Conservation (phyloP, 257 asterid species). For the Agastache rugosa region DNA sequence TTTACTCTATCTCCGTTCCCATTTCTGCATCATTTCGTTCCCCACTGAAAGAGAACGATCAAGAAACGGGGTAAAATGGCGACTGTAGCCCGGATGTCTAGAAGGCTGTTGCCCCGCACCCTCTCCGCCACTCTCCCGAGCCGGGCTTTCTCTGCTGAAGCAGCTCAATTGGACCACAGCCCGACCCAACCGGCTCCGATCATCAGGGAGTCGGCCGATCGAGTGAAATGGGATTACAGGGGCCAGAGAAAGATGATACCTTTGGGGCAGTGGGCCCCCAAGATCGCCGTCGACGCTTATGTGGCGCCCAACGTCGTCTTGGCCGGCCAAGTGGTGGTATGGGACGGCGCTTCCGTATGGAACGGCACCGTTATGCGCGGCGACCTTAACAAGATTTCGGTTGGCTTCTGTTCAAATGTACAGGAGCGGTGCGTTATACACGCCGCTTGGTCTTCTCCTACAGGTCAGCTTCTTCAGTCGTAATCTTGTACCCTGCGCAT, state of each 20-base stretch:
- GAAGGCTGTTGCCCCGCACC: conserved; percentile 62
- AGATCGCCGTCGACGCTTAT: conserved; percentile 87
- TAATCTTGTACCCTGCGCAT: not conserved
- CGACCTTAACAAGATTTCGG: conserved; percentile 81
- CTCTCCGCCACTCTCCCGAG: conserved; percentile 39
- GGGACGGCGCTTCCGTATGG: conserved; percentile 93
- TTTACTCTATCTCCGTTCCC: not conserved
- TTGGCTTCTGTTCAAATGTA: conserved; percentile 85
- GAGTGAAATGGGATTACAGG: conserved; percentile 90
- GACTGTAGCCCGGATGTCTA: conserved; percentile 59
- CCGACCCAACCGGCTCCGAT: conserved; percentile 40
- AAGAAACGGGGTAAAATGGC: conserved; percentile 55
- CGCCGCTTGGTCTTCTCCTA: conserved; percentile 94
- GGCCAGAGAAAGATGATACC: conserved; percentile 86
- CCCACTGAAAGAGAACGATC: not conserved
- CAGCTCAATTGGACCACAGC: conserved; percentile 40
- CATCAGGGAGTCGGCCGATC: conserved; percentile 65
- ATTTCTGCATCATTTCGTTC: not conserved
- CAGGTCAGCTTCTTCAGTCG: conserved; percentile 49
- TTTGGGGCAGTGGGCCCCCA: conserved; percentile 89
- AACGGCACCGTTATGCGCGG: conserved; percentile 82
- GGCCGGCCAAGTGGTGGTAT: conserved; percentile 93
- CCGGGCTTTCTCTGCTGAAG: conserved; percentile 59
- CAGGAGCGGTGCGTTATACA: conserved; percentile 87
- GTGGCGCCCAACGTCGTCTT: conserved; percentile 94